A percentile compares a stretch with the other conserved stretches of the same genome.
These are phyloP conservation scores for Penicillium sp. DNA, from an alignment of 2,329 filamentous ascomycete species.

Conservation along the genomic window DNA sequence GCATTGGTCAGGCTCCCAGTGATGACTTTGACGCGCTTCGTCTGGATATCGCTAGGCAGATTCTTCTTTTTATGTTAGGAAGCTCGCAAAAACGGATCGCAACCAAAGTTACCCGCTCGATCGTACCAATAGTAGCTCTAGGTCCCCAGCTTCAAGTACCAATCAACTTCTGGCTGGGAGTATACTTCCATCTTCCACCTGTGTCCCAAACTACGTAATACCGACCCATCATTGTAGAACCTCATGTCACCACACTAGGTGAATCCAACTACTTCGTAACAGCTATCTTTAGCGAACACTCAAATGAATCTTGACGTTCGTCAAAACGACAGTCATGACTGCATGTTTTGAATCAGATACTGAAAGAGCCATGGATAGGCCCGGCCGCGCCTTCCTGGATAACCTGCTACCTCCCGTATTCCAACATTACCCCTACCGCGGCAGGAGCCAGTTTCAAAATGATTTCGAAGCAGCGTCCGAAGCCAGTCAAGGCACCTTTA, in stretches of 20 bases:
- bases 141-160: no score
- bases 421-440: conserved; percentile 5
- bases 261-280: no score
- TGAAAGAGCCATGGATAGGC: not conserved
- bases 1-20: no score
- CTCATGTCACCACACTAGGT: not conserved
- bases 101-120: no score
- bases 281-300: no score
- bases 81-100: no score
- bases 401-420: not conserved
- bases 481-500: not conserved
- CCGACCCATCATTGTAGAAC: no score
- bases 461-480: not conserved
- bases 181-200: not conserved
- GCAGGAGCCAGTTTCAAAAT: conserved; percentile 5
- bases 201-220: no score
- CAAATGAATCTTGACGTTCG: not conserved
- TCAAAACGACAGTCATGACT: not conserved
- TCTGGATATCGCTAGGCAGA: no score
- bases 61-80: no score
- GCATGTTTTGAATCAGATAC: not conserved
- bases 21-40: no score
- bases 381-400: not conserved
- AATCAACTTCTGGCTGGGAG: not conserved
- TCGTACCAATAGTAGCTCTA: no score